Conservation (phyloP, 192 early-diverging fungal species). For the Jimgerdemannia flammicorona region DNA sequence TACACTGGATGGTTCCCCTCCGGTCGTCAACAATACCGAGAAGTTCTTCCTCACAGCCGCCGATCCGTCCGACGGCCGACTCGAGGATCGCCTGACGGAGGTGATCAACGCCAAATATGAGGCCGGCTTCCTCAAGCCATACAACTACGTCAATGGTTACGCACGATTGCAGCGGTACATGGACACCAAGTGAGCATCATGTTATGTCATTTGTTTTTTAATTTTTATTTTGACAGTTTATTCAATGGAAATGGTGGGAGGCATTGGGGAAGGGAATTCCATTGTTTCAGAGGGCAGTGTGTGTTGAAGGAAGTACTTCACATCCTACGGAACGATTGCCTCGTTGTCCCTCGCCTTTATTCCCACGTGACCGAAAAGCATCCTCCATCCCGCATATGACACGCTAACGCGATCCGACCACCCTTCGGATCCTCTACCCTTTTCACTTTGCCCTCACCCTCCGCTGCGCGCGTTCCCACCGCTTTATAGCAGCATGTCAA, state of each 20-base stretch:
- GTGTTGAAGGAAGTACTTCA: no score
- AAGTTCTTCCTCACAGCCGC: constrained; percentile 91
- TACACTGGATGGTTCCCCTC: constrained; percentile 14
- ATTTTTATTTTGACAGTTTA: background rate
- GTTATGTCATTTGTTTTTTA: background rate
- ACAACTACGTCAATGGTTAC: constrained; percentile 94
- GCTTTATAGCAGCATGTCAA: constrained; percentile 51
- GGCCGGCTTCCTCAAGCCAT: constrained; percentile 93
- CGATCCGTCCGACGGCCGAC: constrained; percentile 81
- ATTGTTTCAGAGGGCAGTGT: no score
- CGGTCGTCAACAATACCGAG: constrained; percentile 61
- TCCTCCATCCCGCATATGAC: no score
- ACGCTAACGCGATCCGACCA: no score
- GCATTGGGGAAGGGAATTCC: no score
- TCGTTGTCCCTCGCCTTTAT: no score
- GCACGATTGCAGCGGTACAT: constrained; percentile 86
- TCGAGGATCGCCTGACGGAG: constrained; percentile 85
- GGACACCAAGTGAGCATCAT: constrained; percentile 63
- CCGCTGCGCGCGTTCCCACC: background rate
- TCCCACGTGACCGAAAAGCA: background rate
- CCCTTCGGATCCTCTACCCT: background rate
- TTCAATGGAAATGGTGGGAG: no score
- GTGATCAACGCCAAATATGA: constrained; percentile 96
- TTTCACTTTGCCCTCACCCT: no score
- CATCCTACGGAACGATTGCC: no score